Evolutionary conservation across 2,329 filamentous ascomycete genomes (phyloP).

Genomic region (Diaporthe ilicicola): DNA sequence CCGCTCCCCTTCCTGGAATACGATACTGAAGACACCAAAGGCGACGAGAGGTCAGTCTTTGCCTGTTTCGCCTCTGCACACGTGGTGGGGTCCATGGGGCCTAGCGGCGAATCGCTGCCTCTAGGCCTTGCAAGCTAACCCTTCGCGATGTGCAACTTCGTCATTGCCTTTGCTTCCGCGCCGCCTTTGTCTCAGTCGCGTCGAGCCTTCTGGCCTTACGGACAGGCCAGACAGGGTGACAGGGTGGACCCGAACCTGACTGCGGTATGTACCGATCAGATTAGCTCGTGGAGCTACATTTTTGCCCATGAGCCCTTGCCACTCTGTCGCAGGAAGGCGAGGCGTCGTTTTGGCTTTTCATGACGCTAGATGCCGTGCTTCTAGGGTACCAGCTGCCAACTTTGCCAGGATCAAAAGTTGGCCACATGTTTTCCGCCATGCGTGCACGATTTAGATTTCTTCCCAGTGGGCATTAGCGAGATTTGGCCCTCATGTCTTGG

Average conservation of each 20-base stretch:
- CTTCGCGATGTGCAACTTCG: background rate
- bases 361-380: constrained; percentile 19
- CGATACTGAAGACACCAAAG: background rate
- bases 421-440: too few relatives aligned
- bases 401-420: background rate
- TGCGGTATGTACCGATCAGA: background rate
- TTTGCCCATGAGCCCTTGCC: background rate
- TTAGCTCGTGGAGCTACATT: constrained; percentile 13
- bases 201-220: background rate
- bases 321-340: background rate
- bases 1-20: background rate
- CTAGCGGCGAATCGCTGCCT: constrained; percentile 12
- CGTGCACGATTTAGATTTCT: too few relatives aligned
- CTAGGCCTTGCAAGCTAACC: constrained; percentile 4
- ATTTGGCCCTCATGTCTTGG: background rate
- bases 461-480: too few relatives aligned
- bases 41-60: background rate
- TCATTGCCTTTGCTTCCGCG: constrained; percentile 2
- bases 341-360: constrained; percentile 6
- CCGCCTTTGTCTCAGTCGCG: background rate
- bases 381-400: background rate
- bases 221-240: background rate
- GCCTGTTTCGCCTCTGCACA: constrained; percentile 14
- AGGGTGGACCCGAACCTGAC: background rate
- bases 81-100: constrained; percentile 15